phyloP scores from a whole-genome alignment of 768 basidiomycete genomes.

The Sporobolomyces pararoseus region DNA sequence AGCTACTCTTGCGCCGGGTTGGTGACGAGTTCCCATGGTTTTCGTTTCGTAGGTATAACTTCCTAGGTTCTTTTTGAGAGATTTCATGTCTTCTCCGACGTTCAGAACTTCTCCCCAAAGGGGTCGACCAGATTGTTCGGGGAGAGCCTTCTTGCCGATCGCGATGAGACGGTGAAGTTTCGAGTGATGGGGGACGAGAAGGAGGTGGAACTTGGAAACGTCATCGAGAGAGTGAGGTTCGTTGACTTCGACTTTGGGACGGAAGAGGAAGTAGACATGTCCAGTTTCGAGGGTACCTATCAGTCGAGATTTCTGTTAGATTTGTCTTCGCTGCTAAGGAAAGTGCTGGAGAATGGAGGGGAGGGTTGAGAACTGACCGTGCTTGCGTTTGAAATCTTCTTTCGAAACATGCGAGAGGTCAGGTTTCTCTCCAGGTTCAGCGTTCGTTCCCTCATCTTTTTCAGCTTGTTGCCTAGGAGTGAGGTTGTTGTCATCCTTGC shows the following conservation, averaged over 20 bases:
- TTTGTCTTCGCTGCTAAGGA: no score
- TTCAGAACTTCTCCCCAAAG: conserved; percentile 57
- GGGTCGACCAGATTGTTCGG: conserved; percentile 55
- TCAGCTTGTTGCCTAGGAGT: conserved; percentile 4
- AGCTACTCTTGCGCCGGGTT: conserved; percentile 57
- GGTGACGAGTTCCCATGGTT: conserved; percentile 57
- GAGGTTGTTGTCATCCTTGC: background rate
- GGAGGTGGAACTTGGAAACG: conserved; percentile 59
- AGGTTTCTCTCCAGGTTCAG: conserved; percentile 9
- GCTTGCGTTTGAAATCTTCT: conserved; percentile 22
- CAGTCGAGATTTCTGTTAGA: no score
- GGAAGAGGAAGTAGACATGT: conserved; percentile 62
- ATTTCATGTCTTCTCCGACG: conserved; percentile 57
- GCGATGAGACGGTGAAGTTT: conserved; percentile 58
- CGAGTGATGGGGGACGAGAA: conserved; percentile 59
- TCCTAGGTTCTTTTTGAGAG: conserved; percentile 56
- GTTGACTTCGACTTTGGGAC: conserved; percentile 56
- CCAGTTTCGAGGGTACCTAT: conserved; percentile 39
- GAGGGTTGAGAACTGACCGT: conserved; percentile 17
- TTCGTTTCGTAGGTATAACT: conserved; percentile 61
- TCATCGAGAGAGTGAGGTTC: conserved; percentile 60
- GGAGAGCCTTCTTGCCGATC: conserved; percentile 61
- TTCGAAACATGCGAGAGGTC: conserved; percentile 14
- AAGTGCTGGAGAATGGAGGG: background rate
- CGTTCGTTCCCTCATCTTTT: background rate